phyloP scores from a whole-genome alignment of 1,284 basidiomycete species.

The Ustilago esculenta region DNA sequence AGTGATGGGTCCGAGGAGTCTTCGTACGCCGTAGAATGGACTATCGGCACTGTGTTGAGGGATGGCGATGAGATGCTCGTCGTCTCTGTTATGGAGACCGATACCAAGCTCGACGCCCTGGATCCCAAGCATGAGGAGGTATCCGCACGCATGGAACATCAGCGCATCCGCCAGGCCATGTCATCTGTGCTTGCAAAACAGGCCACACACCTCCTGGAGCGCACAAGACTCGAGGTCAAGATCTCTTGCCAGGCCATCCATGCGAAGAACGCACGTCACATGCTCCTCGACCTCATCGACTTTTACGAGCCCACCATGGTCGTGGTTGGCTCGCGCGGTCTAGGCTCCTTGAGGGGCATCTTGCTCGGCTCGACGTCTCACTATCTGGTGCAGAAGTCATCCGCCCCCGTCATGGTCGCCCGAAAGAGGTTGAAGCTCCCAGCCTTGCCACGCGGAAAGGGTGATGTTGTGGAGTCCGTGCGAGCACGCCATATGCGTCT shows the following conservation, averaged over 20 bases:
- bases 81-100: constrained; percentile 91
- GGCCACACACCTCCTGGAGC: constrained; percentile 85
- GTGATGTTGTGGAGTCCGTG: constrained; percentile 63
- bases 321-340: constrained; percentile 91
- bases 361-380: constrained; percentile 96
- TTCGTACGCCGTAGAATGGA: constrained; percentile 68
- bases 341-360: constrained; percentile 90
- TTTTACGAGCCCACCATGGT: constrained; percentile 89
- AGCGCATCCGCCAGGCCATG: constrained; percentile 91
- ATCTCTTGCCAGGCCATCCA: constrained; percentile 94
- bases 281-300: constrained; percentile 89
- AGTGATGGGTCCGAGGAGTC: constrained; percentile 84
- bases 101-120: constrained; percentile 72
- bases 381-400: constrained; percentile 92
- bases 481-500: constrained; percentile 60
- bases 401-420: constrained; percentile 84
- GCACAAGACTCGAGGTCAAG: constrained; percentile 85
- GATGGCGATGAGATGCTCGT: constrained; percentile 78
- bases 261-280: constrained; percentile 86
- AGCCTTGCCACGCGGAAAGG: constrained; percentile 60
- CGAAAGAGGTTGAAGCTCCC: constrained; percentile 62
- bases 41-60: constrained; percentile 91
- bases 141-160: constrained; percentile 78
- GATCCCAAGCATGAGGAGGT: constrained; percentile 73
- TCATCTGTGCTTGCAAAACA: constrained; percentile 85